A percentile compares a stretch with the other conserved stretches of the same genome.
Conservation (phyloP, 2,329 filamentous ascomycete species). For the Aspergillus pseudonomiae region DNA sequence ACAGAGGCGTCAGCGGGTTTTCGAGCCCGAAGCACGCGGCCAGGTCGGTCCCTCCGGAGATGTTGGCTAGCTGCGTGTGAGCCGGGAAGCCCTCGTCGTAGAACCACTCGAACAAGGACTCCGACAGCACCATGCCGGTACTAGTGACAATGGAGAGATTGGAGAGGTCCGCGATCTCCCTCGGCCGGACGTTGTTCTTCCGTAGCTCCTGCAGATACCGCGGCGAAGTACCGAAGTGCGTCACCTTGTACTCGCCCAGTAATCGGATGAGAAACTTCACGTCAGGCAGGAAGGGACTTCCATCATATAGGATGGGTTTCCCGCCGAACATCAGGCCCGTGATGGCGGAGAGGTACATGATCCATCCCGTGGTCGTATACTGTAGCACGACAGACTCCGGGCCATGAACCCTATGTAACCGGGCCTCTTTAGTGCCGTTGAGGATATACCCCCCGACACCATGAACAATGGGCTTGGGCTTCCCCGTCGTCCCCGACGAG, state of each 20-base stretch:
- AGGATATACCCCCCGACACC: conserved; percentile 50
- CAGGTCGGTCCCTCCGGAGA: conserved; percentile 78
- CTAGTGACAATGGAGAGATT: conserved; percentile 64
- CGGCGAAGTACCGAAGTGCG: conserved; percentile 74
- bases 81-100: conserved; percentile 72
- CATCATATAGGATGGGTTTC: conserved; percentile 75
- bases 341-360: conserved; percentile 76
- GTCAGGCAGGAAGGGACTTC: conserved; percentile 76
- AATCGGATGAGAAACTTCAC: conserved; percentile 65
- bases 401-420: conserved; percentile 53
- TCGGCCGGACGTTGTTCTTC: conserved; percentile 64
- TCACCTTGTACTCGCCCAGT: conserved; percentile 65
- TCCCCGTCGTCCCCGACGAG: conserved; percentile 78
- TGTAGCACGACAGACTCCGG: conserved; percentile 54
- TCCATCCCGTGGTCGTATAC: conserved; percentile 78
- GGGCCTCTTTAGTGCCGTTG: conserved; percentile 60
- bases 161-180: conserved; percentile 64
- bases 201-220: conserved; percentile 75
- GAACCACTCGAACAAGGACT: conserved; percentile 79
- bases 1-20: conserved; percentile 71
- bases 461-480: conserved; percentile 85
- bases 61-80: conserved; percentile 69
- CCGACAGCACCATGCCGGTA: conserved; percentile 81
- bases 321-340: conserved; percentile 63
- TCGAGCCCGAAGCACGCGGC: conserved; percentile 50